Base-by-base conservation (phyloP, 768 basidiomycete genomes). In the Ephemerocybe angulata region DNA sequence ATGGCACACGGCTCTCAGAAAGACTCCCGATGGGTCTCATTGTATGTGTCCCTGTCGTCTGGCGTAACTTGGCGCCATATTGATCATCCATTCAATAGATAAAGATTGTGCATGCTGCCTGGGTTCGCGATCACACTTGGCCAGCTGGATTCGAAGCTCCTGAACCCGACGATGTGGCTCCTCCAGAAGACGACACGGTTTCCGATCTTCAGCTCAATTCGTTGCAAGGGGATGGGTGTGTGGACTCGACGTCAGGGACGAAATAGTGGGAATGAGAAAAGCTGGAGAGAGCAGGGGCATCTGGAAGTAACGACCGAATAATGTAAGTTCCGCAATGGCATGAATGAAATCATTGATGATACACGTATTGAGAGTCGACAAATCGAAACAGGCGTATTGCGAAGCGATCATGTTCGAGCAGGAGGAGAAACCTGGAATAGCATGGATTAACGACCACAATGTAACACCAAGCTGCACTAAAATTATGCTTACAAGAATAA, bases 341-440 rank as follows among this genome's bases (percentile, higher is more conserved):
- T 12, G 22, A 22, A 12, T 49, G 15, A 13, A 42, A 19, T 22
- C 35, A 50, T 51, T 48, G 42, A 33, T 46, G 21, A 30, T 24
- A 38, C 38, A 50, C 22, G 17, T n/a, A 19, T 28, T 12, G 30
- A 33, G 11, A 31, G 29, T n/a, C 50, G 22, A 42, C 22, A 8
- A 28, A 15, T 11, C 22, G 17, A 25, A 46, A 11, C 6, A 6
- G 2, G 41, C 41, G 33, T 17, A 35, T 35, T 35, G 8, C 17
- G 17, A 35, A 8, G 17, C 22, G 21, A 42, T 76, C 71, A 87
- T 71, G 84, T 82, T 65, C 89, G 82, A 55, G 87, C 83, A 44
- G 89, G 89, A 47, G 89, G 89, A 4, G 89, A 91, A 42, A 91
- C 89, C 89, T 91, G 52, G n/a, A n/a, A n/a, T n/a, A 31, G 43